Conservation (phyloP, 1,284 basidiomycete species). For the Fomitopsis betulina region DNA sequence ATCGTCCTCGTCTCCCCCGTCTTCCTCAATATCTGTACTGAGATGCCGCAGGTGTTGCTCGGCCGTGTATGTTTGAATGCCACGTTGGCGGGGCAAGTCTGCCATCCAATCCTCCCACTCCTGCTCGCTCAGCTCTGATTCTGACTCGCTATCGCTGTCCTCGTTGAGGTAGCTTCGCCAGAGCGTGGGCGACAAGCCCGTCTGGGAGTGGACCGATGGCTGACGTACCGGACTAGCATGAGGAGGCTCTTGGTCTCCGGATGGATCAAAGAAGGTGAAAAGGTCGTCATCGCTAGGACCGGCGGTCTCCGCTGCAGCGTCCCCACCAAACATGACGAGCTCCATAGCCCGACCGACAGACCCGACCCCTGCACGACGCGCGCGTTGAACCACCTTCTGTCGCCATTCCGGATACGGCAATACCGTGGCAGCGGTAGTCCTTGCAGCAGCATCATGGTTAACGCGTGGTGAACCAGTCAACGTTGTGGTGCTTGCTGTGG, state of each 20-base stretch:
- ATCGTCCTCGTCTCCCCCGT: not conserved
- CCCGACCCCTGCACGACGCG: constrained; percentile 52
- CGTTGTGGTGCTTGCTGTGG: not conserved
- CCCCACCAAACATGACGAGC: constrained; percentile 36
- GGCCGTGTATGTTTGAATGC: constrained; percentile 2
- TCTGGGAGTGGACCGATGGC: not conserved
- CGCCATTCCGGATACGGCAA: constrained; percentile 65
- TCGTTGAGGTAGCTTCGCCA: constrained; percentile 16
- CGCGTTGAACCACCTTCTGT: constrained; percentile 39
- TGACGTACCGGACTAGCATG: not conserved
- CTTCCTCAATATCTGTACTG: not conserved
- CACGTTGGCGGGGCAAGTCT: constrained; percentile 41
- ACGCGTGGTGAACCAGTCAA: not conserved
- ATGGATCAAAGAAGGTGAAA: constrained; percentile 12
- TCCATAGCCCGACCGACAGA: constrained; percentile 48
- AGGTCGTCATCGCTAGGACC: constrained; percentile 6
- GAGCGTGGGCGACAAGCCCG: not conserved
- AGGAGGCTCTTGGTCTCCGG: constrained; percentile 7
- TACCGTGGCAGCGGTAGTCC: constrained; percentile 7
- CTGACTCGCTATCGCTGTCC: constrained; percentile 28
- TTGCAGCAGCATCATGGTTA: not conserved
- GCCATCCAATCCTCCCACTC: constrained; percentile 58
- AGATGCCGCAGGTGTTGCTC: constrained; percentile 3
- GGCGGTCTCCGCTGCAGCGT: constrained; percentile 11
- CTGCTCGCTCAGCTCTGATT: constrained; percentile 45